These are phyloP conservation scores for Gnaphalium uliginosum DNA, from an alignment of 129 eudicot species.

Conservation along the genomic window DNA sequence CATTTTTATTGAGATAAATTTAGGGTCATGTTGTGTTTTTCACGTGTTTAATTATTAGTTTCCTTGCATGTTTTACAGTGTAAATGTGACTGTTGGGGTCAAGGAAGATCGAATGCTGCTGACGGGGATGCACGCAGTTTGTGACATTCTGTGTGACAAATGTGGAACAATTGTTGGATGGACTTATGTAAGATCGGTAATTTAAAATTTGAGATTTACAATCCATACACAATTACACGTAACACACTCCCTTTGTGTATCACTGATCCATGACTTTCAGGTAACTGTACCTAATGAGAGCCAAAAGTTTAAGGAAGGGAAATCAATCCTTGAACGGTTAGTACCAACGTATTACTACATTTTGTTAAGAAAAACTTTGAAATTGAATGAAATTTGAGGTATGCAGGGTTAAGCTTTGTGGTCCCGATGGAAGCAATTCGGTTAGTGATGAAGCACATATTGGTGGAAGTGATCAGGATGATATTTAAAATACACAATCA, in stretches of 20 bases:
- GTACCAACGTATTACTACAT: background rate
- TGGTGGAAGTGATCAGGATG: constrained; percentile 79
- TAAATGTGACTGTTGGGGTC: constrained; percentile 48
- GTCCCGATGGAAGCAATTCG: constrained; percentile 89
- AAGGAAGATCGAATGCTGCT: constrained; percentile 76
- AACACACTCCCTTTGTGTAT: background rate
- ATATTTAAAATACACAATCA: too few species aligned
- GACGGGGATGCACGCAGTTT: constrained; percentile 80
- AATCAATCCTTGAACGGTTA: constrained; percentile 81
- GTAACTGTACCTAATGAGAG: constrained; percentile 59
- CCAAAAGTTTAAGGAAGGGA: constrained; percentile 90
- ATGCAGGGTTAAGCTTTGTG: constrained; percentile 75
- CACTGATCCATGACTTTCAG: constrained; percentile 33
- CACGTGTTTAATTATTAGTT: too few species aligned
- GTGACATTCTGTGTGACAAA: constrained; percentile 68
- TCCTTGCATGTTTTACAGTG: constrained; percentile 23
- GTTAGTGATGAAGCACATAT: constrained; percentile 54
- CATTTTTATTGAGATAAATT: too few species aligned
- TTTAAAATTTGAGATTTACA: background rate
- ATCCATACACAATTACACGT: background rate
- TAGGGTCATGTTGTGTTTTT: too few species aligned
- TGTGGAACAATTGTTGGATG: constrained; percentile 88
- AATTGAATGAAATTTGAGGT: background rate
- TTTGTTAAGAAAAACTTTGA: background rate
- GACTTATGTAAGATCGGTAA: constrained; percentile 63